Percentiles rank a stretch among this genome's conserved stretches.
These are phyloP conservation scores for Hypsizygus ulmarius DNA, from an alignment of 1,284 basidiomycete genomes.

Conservation along the genomic window DNA sequence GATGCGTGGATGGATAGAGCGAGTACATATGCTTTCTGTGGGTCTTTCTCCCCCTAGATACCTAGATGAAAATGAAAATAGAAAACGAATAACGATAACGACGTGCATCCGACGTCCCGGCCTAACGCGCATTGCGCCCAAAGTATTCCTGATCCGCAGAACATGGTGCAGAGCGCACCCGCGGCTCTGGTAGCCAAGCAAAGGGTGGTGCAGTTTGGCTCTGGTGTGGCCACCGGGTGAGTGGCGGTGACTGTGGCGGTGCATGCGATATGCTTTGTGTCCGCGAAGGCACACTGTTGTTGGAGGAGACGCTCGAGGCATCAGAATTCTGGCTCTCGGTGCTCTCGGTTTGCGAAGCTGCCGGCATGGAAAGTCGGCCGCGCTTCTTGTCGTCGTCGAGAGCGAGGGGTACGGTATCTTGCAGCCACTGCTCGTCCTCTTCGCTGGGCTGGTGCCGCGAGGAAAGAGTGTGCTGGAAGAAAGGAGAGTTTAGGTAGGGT, in stretches of 20 bases:
- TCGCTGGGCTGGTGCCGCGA: constrained; percentile 39
- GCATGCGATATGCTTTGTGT: constrained; percentile 5
- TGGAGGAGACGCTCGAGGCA: constrained; percentile 1
- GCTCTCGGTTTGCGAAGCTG: constrained; percentile 1
- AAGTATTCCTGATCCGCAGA: constrained; percentile 7
- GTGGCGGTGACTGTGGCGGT: constrained; percentile 15
- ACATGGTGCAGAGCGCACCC: constrained; percentile 16
- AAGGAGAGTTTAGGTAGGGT: constrained; percentile 48
- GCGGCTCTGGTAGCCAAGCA: constrained; percentile 4
- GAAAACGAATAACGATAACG: background rate
- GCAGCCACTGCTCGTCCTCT: constrained; percentile 56
- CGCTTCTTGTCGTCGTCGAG: constrained; percentile 9
- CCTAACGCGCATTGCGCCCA: background rate
- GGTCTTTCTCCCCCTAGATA: constrained; percentile 19
- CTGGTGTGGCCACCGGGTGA: constrained; percentile 9
- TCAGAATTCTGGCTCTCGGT: background rate
- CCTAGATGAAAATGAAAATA: constrained; percentile 13
- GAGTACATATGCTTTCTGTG: constrained; percentile 4
- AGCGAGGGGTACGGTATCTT: constrained; percentile 53
- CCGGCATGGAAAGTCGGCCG: constrained; percentile 3
- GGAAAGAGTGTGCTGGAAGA: constrained; percentile 40
- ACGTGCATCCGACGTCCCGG: background rate
- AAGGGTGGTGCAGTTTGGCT: constrained; percentile 2
- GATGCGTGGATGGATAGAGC: background rate
- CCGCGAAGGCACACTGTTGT: background rate